These are phyloP conservation scores for Ceratonia siliqua DNA, from an alignment of 306 rosid genomes.

Conservation along the genomic window DNA sequence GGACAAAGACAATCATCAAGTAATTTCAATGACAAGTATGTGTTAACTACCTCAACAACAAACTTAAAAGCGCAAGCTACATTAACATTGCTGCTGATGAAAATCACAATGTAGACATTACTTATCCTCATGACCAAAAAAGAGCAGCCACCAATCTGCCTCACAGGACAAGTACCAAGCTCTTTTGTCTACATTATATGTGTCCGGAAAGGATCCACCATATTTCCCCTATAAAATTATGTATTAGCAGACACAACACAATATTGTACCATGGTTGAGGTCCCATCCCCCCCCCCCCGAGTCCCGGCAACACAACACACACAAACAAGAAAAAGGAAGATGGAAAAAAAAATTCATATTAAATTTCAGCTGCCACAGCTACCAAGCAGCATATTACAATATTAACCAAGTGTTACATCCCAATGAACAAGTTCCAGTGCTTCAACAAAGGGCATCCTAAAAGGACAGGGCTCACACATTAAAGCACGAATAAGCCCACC, in stretches of 20 bases:
- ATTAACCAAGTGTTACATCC: neutral
- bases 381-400: neutral
- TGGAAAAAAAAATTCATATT: no score
- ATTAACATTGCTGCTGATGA: conserved; percentile 97
- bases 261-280: neutral
- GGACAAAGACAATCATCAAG: neutral
- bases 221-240: conserved; percentile 72
- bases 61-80: conserved; percentile 98
- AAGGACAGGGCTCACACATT: neutral
- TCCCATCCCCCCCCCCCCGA: neutral
- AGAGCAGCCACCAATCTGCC: conserved; percentile 96
- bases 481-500: neutral
- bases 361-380: neutral
- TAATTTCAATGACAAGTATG: conserved; percentile 8
- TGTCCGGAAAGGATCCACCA: conserved; percentile 96
- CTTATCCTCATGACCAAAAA: conserved; percentile 97
- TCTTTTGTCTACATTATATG: conserved; percentile 98
- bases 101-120: conserved; percentile 93
- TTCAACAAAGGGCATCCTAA: neutral
- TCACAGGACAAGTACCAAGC: conserved; percentile 97
- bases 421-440: conserved; percentile 12
- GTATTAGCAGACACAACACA: conserved; percentile 7
- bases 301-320: no score
- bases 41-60: conserved; percentile 81
- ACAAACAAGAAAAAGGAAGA: no score